Percentiles rank a stretch among this genome's conserved stretches.
These are phyloP conservation scores for Murraya paniculata DNA, from an alignment of 345 rosid species.

Conservation along the genomic window DNA sequence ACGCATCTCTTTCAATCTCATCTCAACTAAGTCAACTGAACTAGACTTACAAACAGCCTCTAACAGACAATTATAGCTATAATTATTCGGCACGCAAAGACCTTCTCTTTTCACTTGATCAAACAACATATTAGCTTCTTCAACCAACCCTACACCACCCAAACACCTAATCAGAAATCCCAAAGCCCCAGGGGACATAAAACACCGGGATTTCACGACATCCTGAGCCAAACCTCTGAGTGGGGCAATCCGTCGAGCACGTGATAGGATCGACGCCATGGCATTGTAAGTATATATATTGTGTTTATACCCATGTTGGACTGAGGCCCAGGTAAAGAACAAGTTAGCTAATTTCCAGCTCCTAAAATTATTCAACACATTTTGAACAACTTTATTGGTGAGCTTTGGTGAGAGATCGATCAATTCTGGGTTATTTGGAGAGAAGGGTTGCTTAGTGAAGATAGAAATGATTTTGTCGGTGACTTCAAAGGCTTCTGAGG, in stretches of 20 bases:
- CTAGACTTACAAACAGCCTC: conserved; percentile 62
- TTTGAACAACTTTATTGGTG: conserved; percentile 59
- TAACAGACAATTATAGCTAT: conserved; percentile 75
- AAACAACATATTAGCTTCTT: conserved; percentile 65
- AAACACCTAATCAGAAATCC: conserved; percentile 78
- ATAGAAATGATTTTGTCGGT: conserved; percentile 42
- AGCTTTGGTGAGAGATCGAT: conserved; percentile 49
- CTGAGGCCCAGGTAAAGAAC: conserved; percentile 73
- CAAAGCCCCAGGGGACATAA: conserved; percentile 73
- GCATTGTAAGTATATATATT: conserved; percentile 73
- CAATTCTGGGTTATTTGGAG: conserved; percentile 46
- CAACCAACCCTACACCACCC: conserved; percentile 60
- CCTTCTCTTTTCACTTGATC: conserved; percentile 53
- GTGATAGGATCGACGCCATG: conserved; percentile 82
- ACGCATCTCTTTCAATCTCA: conserved; percentile 64
- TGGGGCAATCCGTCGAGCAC: conserved; percentile 88
- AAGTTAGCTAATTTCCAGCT: conserved; percentile 53
- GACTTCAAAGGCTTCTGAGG: conserved; percentile 28
- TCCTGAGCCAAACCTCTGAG: conserved; percentile 47
- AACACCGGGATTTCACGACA: conserved; percentile 48
- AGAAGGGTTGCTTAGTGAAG: conserved; percentile 53
- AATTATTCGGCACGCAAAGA: conserved; percentile 63
- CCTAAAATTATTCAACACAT: conserved; percentile 46
- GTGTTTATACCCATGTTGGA: conserved; percentile 56
- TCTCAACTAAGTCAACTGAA: conserved; percentile 56